Evolutionary conservation across 129 eudicot species (phyloP), one percentile per base, ranked within the genome.

Genomic region (Flaveria trinervia): DNA sequence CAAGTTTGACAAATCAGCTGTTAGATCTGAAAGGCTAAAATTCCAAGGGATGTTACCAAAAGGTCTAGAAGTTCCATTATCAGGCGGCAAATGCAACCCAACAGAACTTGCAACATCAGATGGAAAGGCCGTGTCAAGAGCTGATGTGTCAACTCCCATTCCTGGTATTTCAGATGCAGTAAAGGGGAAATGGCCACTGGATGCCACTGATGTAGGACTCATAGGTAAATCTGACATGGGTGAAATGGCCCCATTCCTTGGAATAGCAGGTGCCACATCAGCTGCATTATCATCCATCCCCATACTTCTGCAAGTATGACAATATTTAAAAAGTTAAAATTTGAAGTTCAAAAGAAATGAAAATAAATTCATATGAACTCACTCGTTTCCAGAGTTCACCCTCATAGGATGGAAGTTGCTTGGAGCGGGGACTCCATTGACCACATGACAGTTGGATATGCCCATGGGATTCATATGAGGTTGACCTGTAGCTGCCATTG

Each of bases 141-240:
- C 96, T 75, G 94, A 92, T 3, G 92, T 81, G 80, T 44, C 98
- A 11, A 87, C 98, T 48, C 92, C 98, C 89, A 91, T 89, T 66
- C 96, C 92, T 48, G 98, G 81, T 55, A 94, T 86, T 65, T 94
- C 98, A 36, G 98, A 87, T 28, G 98, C 89, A 72, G 88, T 79
- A 72, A 94, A 94, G 16, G 98, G 93, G 56, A 94, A 94, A 89
- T 89, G 98, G 41, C 98, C 98, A 67, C 93, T 94, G 13, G 98
- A 94, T 36, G 98, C 97, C 67, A 89, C 98, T 48, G 98, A 94
- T 36, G 97, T 89, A 59, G 98, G 97, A 84, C 98, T 94, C 62
- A 94, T 85, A 22, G 96, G 86, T 91, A 94, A 87, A 65, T 94
- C 98, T 23, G 98, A 91, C 93, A 93, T 87, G 25, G 97, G 83